These are phyloP conservation scores for Plasmodium coatneyi DNA, from an alignment of 169 alveolate species.

Conservation along the genomic window DNA sequence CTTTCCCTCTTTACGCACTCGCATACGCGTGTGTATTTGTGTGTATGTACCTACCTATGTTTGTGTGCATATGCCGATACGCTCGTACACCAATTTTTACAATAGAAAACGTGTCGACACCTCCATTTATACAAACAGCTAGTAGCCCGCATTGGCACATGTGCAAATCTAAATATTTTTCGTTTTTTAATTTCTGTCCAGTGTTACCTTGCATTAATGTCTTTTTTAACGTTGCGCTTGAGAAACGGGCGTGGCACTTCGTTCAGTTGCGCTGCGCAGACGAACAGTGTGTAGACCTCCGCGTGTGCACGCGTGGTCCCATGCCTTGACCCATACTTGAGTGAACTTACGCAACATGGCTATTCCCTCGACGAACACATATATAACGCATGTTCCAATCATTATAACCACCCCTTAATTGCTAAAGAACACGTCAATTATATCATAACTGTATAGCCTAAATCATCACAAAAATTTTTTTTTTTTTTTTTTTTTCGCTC, in stretches of 20 bases:
- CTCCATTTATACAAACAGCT: not conserved
- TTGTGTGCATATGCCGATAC: slow-evolving; percentile 6
- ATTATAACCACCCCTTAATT: slow-evolving; percentile 45
- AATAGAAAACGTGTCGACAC: not conserved
- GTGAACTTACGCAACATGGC: not conserved
- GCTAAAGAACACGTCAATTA: slow-evolving; percentile 37
- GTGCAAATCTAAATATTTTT: slow-evolving; percentile 25
- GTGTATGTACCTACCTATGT: slow-evolving; percentile 5
- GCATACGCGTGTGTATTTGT: not conserved
- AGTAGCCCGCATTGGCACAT: not conserved
- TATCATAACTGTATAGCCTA: not conserved
- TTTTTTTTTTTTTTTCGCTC: not conserved
- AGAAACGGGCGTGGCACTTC: slow-evolving; percentile 9
- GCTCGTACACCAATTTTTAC: not conserved
- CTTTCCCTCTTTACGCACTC: not conserved
- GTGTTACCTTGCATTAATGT: slow-evolving; percentile 11
- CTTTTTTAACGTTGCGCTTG: slow-evolving; percentile 25
- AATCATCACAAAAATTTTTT: not conserved
- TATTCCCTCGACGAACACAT: not conserved
- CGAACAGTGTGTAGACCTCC: not conserved
- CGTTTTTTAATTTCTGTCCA: slow-evolving; percentile 29
- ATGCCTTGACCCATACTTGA: not conserved
- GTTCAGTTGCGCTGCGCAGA: slow-evolving; percentile 19
- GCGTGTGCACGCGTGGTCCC: not conserved
- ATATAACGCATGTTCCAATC: slow-evolving; percentile 14